Evolutionary conservation across 176 grass and related monocot genomes (phyloP).

Genomic region (Phoenix dactylifera): DNA sequence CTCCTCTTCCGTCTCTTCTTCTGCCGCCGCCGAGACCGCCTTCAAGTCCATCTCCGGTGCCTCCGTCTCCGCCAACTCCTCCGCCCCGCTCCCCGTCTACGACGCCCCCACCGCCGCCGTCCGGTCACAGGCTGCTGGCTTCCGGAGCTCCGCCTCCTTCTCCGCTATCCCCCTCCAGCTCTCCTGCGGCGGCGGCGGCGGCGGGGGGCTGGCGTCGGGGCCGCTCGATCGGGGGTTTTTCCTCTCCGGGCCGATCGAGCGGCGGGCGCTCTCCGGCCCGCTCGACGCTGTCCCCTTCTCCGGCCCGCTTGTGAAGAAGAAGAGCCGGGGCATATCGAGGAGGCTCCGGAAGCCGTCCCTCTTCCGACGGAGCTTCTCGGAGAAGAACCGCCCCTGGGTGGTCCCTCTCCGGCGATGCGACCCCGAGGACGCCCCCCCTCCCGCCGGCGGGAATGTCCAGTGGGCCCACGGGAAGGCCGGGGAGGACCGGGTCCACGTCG

Average conservation of each 20-base stretch:
- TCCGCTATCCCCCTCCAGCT: conserved; percentile 61
- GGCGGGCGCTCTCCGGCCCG: conserved; percentile 20
- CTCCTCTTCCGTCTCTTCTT: conserved; percentile 43
- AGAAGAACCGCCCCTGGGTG: conserved; percentile 57
- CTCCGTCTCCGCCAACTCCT: conserved; percentile 53
- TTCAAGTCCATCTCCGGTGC: conserved; percentile 54
- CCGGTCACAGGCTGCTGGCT: conserved; percentile 24
- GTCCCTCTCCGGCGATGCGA: conserved; percentile 28
- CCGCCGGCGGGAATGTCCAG: conserved; percentile 43
- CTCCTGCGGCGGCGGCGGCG: conserved; percentile 9
- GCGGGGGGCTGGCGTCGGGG: conserved; percentile 5
- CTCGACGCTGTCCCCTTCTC: conserved; percentile 63
- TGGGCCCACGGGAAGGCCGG: conserved; percentile 88
- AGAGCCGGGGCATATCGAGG: conserved; percentile 26
- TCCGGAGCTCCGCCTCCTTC: conserved; percentile 56
- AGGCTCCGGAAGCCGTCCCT: conserved; percentile 52
- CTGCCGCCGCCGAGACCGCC: not conserved
- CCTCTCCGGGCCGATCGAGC: conserved; percentile 37
- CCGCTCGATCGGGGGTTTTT: conserved; percentile 63
- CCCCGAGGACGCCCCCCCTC: not conserved
- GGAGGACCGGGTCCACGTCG: conserved; percentile 82
- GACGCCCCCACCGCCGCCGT: conserved; percentile 14
- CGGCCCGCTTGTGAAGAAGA: conserved; percentile 53
- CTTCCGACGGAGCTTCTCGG: conserved; percentile 50
- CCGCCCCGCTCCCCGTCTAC: conserved; percentile 28